These are phyloP conservation scores for Trichomonas tenax DNA, from an alignment of 208 protist genomes.

Conservation along the genomic window DNA sequence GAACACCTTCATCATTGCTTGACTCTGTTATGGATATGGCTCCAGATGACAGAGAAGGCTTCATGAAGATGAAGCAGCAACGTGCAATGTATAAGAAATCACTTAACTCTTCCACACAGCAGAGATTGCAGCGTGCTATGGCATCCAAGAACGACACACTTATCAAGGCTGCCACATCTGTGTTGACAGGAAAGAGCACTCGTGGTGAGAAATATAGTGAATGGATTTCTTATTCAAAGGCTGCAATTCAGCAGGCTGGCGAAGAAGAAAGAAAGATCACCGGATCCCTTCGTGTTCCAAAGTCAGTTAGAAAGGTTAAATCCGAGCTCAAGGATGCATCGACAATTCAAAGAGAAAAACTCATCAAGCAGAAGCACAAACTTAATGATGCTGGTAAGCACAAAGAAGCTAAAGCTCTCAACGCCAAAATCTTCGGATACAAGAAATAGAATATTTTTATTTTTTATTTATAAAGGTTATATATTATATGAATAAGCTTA, in stretches of 20 bases:
- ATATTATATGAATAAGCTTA: neutral
- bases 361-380: slow-evolving; percentile 11
- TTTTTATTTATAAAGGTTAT: neutral
- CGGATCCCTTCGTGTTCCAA: no score
- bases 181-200: neutral
- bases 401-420: neutral
- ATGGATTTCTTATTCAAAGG: neutral
- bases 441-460: neutral
- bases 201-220: neutral
- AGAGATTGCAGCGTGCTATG: neutral
- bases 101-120: neutral
- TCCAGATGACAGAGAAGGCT: neutral
- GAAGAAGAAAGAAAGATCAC: neutral
- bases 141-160: neutral
- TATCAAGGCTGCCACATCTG: neutral
- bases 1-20: neutral
- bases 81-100: neutral
- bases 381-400: neutral
- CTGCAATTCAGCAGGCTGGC: neutral
- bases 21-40: neutral
- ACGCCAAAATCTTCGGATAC: neutral
- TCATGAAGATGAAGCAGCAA: neutral
- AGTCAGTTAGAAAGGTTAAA: neutral
- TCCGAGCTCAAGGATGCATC: neutral
- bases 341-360: neutral